Conservation (phyloP, 2,329 filamentous ascomycete species). For the Curvularia lunata region DNA sequence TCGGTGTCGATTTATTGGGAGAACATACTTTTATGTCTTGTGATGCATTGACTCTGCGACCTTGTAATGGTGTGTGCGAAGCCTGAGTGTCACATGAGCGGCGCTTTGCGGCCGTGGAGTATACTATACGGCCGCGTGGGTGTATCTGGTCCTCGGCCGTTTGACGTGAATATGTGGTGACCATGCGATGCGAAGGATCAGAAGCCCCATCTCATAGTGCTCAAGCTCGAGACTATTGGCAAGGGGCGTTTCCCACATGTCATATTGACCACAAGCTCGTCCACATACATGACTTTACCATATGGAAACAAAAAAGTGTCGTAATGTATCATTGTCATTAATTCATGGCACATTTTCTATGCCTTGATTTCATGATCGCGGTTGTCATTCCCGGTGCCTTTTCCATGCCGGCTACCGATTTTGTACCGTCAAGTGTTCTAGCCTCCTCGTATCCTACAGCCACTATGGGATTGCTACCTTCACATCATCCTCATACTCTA, state of each 20-base stretch:
- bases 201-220: not conserved
- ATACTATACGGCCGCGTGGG: not conserved
- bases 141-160: not conserved
- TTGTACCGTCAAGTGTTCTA: conserved; percentile 7
- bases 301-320: not conserved
- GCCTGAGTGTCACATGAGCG: not conserved
- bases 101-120: not conserved
- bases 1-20: conserved; percentile 73
- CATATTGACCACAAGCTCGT: not conserved
- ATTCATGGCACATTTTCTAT: conserved; percentile 10
- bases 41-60: not conserved
- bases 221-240: not conserved
- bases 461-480: conserved; percentile 66
- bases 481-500: conserved; percentile 84
- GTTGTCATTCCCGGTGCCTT: conserved; percentile 9
- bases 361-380: conserved; percentile 10
- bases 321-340: conserved; percentile 12
- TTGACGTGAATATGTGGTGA: not conserved
- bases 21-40: conserved; percentile 57
- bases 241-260: not conserved
- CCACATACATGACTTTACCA: not conserved
- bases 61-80: not conserved
- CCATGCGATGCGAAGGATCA: no score
- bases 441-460: not conserved
- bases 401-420: conserved; percentile 6